Evolutionary conservation across 148 eudicot genomes (phyloP).

Genomic region (Diospyros kaki): DNA sequence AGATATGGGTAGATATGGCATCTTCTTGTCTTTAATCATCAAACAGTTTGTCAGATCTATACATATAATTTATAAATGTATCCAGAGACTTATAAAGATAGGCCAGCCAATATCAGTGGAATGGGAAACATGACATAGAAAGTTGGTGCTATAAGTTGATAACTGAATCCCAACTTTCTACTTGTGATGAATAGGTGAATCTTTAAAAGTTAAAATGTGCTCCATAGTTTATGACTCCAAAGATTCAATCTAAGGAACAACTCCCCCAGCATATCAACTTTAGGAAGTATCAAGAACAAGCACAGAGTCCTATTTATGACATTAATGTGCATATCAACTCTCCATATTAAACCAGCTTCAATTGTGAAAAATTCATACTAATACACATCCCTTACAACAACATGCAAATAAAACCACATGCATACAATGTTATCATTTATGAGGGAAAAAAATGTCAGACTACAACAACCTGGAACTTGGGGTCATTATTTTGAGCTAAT

Average conservation of each 20-base stretch:
- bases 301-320: neutral
- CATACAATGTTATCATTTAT: neutral
- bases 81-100: neutral
- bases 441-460: conserved; percentile 1
- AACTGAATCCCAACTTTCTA: neutral
- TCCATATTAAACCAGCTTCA: conserved; percentile 6
- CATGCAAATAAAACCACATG: conserved; percentile 1
- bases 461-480: conserved; percentile 80
- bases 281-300: neutral
- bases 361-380: neutral
- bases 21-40: neutral
- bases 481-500: conserved; percentile 79
- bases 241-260: neutral
- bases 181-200: neutral
- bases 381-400: neutral
- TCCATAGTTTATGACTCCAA: neutral
- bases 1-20: neutral
- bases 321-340: conserved; percentile 1
- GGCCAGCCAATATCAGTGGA: conserved; percentile 2
- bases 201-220: neutral
- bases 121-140: neutral
- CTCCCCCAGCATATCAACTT: neutral
- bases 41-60: neutral
- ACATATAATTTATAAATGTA: neutral
- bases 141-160: neutral